Conservation (phyloP, 805 yeast genomes). For the Nakazawaea wickerhamii region DNA sequence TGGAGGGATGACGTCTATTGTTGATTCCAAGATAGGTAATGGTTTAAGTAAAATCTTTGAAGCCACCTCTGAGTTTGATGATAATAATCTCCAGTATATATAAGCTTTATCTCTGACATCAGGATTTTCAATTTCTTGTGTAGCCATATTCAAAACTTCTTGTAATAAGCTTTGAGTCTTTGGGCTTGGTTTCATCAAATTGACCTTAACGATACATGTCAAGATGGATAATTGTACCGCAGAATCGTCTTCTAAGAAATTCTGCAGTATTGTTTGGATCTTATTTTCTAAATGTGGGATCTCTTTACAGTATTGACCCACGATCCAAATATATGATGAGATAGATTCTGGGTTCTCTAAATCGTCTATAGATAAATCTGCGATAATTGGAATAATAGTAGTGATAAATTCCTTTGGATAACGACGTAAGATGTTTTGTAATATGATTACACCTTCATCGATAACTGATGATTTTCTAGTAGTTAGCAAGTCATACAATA, state of each 20-base stretch:
- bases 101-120: slow-evolving; percentile 80
- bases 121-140: slow-evolving; percentile 61
- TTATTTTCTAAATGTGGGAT: slow-evolving; percentile 48
- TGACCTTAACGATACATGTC: slow-evolving; percentile 58
- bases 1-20: slow-evolving; percentile 68
- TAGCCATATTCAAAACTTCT: slow-evolving; percentile 53
- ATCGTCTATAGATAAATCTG: slow-evolving; percentile 38
- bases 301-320: slow-evolving; percentile 65
- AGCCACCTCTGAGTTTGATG: slow-evolving; percentile 39
- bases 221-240: slow-evolving; percentile 54
- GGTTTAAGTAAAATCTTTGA: slow-evolving; percentile 51
- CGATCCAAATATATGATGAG: slow-evolving; percentile 60
- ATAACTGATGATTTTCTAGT: slow-evolving; percentile 58
- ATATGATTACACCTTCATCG: slow-evolving; percentile 55
- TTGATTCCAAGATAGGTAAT: slow-evolving; percentile 67
- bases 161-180: slow-evolving; percentile 43
- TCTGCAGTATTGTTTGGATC: slow-evolving; percentile 40
- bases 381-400: slow-evolving; percentile 49
- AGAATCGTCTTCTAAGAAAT: slow-evolving; percentile 55
- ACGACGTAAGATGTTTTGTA: slow-evolving; percentile 63
- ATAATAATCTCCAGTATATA: slow-evolving; percentile 73
- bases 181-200: slow-evolving; percentile 27
- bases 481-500: slow-evolving; percentile 51
- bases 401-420: slow-evolving; percentile 50
- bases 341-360: slow-evolving; percentile 45